These are phyloP conservation scores for Medicago arabica DNA, from an alignment of 306 rosid genomes.

Conservation along the genomic window DNA sequence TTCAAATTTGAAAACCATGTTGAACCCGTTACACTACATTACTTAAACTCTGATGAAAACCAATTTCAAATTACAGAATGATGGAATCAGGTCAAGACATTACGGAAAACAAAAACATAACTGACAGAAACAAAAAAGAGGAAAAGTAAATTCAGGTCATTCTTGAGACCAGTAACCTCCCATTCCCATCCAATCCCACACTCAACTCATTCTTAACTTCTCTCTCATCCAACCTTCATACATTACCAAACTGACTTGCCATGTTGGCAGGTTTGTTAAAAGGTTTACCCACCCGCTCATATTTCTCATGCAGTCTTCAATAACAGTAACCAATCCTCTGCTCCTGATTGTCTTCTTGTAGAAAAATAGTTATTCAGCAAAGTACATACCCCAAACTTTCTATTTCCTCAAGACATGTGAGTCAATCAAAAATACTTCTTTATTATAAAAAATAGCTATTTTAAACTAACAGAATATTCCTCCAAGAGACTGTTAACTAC, in stretches of 20 bases:
- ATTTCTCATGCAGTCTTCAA: slow-evolving; percentile 12
- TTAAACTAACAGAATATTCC: slow-evolving; percentile 31
- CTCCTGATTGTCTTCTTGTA: background rate
- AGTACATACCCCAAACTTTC: background rate
- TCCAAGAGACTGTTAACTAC: slow-evolving; percentile 22
- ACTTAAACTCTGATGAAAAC: background rate
- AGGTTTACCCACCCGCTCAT: slow-evolving; percentile 8
- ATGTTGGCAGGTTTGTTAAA: background rate
- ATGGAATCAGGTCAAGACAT: background rate
- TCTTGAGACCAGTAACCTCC: slow-evolving; percentile 13
- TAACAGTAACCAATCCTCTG: slow-evolving; percentile 17
- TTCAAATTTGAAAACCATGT: background rate
- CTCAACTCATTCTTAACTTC: slow-evolving; percentile 1
- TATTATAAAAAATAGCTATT: background rate
- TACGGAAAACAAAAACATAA: background rate
- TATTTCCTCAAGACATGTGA: slow-evolving; percentile 18
- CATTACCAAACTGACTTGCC: slow-evolving; percentile 4
- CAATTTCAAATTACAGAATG: background rate
- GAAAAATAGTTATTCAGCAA: background rate
- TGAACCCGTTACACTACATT: background rate
- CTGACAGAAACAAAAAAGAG: background rate
- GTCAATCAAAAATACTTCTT: background rate
- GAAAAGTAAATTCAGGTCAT: background rate
- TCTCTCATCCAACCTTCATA: slow-evolving; percentile 18
- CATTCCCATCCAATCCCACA: background rate